Evolutionary conservation across 345 rosid species (phyloP).

Genomic region (Luvunga scandens): DNA sequence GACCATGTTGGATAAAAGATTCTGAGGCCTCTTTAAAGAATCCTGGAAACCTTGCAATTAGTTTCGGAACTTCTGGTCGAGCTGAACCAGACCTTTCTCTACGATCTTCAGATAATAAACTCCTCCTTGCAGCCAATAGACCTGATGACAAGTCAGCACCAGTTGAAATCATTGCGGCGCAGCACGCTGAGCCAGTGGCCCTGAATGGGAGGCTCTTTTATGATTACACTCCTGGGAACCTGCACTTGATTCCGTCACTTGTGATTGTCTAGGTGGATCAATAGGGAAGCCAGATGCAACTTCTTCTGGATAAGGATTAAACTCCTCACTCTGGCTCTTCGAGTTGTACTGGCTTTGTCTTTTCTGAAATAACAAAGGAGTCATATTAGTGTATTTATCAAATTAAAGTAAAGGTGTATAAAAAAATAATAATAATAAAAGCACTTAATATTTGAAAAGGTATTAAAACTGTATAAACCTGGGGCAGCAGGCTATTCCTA

Average conservation of each 20-base stretch:
- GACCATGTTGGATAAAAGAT: conserved; percentile 46
- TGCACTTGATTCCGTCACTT: conserved; percentile 54
- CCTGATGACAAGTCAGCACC: conserved; percentile 60
- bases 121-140: conserved; percentile 53
- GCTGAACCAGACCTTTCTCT: conserved; percentile 46
- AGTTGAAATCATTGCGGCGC: conserved; percentile 54
- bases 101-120: conserved; percentile 52
- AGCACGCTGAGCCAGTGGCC: conserved; percentile 78
- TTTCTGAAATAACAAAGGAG: conserved; percentile 51
- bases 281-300: conserved; percentile 98
- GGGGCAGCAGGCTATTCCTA: not conserved
- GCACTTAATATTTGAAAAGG: not conserved
- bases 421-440: not conserved
- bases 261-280: conserved; percentile 93
- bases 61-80: conserved; percentile 56
- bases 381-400: not conserved
- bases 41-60: conserved; percentile 76
- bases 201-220: conserved; percentile 90
- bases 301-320: conserved; percentile 94
- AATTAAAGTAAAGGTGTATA: not conserved
- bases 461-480: not conserved
- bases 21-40: conserved; percentile 88
- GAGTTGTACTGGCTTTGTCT: conserved; percentile 68
- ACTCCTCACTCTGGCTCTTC: conserved; percentile 95
- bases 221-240: conserved; percentile 61